phyloP scores from a whole-genome alignment of 345 rosid genomes.

The Ailanthus altissimus region DNA sequence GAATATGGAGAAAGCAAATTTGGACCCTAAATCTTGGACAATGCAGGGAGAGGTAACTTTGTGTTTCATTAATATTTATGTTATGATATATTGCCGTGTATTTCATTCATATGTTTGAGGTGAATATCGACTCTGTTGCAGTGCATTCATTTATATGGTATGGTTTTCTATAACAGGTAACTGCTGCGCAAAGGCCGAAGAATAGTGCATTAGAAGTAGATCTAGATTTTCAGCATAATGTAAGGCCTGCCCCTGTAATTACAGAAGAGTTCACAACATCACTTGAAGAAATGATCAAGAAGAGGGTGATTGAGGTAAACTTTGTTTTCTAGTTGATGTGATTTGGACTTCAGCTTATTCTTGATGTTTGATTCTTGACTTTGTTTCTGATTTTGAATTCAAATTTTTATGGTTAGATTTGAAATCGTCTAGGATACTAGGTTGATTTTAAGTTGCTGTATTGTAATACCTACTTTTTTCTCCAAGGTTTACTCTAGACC shows the following conservation, averaged over 20 bases:
- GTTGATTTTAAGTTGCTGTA: background rate
- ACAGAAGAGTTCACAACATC: constrained; percentile 92
- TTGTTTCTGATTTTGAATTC: background rate
- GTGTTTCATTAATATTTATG: background rate
- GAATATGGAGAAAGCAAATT: constrained; percentile 80
- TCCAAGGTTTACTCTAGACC: background rate
- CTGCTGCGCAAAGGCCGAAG: constrained; percentile 85
- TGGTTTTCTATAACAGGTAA: constrained; percentile 49
- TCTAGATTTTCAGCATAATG: constrained; percentile 94
- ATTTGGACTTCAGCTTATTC: background rate
- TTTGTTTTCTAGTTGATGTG: constrained; percentile 3
- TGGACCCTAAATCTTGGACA: constrained; percentile 92
- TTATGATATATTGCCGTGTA: background rate
- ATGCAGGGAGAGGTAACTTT: constrained; percentile 94
- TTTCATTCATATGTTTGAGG: background rate
- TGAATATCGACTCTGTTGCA: background rate
- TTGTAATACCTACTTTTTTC: background rate
- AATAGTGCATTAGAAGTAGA: constrained; percentile 96
- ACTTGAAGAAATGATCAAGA: constrained; percentile 82
- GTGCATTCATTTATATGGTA: background rate
- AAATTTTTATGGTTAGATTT: background rate
- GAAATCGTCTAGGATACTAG: background rate
- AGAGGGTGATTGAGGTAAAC: constrained; percentile 70
- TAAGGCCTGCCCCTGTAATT: constrained; percentile 88
- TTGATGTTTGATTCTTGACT: background rate